phyloP scores from a whole-genome alignment of 345 rosid genomes.

The Rhodamnia rubescens region DNA sequence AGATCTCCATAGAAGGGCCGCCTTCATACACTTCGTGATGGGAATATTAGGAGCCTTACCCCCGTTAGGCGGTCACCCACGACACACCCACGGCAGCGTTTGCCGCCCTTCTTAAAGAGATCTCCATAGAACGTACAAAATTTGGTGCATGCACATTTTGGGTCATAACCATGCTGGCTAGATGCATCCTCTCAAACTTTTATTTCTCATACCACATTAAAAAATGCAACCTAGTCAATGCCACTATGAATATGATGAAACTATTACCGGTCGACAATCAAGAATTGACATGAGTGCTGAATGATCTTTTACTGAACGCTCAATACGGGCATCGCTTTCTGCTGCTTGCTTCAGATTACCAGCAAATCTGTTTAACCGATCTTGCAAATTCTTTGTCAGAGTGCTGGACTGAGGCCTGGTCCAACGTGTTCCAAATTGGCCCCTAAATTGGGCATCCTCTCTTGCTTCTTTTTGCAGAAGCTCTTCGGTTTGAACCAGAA shows the following conservation, averaged over 20 bases:
- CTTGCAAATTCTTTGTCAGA: slow-evolving; percentile 89
- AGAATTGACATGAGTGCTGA: slow-evolving; percentile 78
- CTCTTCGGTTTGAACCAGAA: slow-evolving; percentile 88
- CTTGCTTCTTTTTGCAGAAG: slow-evolving; percentile 93
- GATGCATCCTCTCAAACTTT: not conserved
- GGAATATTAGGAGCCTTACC: too few species aligned
- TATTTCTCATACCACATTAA: not conserved
- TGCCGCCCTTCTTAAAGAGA: too few species aligned
- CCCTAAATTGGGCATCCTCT: slow-evolving; percentile 88
- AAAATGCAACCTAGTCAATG: not conserved
- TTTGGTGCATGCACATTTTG: not conserved
- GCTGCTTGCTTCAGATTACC: slow-evolving; percentile 95
- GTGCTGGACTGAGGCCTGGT: slow-evolving; percentile 98
- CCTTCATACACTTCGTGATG: too few species aligned
- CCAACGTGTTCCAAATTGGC: slow-evolving; percentile 98
- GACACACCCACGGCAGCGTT: too few species aligned
- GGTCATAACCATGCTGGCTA: not conserved
- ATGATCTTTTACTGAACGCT: slow-evolving; percentile 88
- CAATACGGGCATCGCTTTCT: slow-evolving; percentile 88
- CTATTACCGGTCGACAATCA: slow-evolving; percentile 66
- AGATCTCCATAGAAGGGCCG: not conserved
- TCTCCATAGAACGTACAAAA: not conserved
- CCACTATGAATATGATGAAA: not conserved
- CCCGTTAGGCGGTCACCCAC: too few species aligned
- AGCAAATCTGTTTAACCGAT: slow-evolving; percentile 87